A percentile compares a stretch with the other conserved stretches of the same genome.
phyloP scores from a whole-genome alignment of 441 rosid genomes.

The Eruca vesicaria region DNA sequence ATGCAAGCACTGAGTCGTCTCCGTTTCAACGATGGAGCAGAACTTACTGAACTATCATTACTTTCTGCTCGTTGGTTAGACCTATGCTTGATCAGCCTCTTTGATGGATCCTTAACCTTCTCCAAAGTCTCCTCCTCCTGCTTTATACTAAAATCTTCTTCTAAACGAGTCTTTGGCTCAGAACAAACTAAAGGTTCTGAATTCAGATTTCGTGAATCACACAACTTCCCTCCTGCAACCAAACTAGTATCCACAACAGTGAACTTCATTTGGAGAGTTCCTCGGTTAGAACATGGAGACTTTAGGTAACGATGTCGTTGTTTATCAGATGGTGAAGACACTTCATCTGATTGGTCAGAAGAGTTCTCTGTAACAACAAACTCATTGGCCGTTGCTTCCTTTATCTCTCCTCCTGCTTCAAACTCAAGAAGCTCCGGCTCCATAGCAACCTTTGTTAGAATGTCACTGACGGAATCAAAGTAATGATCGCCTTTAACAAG shows the following conservation, averaged over 20 bases:
- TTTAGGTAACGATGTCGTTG: slow-evolving; percentile 48
- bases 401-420: slow-evolving; percentile 35
- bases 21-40: slow-evolving; percentile 39
- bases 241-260: no score
- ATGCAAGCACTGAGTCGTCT: no score
- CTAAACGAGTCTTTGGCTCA: no score
- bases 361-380: no score
- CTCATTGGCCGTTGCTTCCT: slow-evolving; percentile 1
- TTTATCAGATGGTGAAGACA: slow-evolving; percentile 29
- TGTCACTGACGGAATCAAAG: no score
- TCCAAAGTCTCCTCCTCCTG: slow-evolving; percentile 24
- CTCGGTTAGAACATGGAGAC: slow-evolving; percentile 51
- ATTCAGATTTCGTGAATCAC: no score
- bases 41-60: slow-evolving; percentile 32
- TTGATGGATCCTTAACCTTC: slow-evolving; percentile 32
- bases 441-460: no score
- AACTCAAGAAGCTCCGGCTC: no score
- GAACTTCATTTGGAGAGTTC: slow-evolving; percentile 43
- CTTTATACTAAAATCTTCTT: slow-evolving; percentile 23
- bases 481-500: no score
- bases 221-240: slow-evolving; percentile 40
- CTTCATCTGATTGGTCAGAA: slow-evolving; percentile 46
- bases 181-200: no score
- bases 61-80: slow-evolving; percentile 45
- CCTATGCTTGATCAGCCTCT: slow-evolving; percentile 41